Conservation (phyloP, 768 basidiomycete genomes). For the Mycena filopes region DNA sequence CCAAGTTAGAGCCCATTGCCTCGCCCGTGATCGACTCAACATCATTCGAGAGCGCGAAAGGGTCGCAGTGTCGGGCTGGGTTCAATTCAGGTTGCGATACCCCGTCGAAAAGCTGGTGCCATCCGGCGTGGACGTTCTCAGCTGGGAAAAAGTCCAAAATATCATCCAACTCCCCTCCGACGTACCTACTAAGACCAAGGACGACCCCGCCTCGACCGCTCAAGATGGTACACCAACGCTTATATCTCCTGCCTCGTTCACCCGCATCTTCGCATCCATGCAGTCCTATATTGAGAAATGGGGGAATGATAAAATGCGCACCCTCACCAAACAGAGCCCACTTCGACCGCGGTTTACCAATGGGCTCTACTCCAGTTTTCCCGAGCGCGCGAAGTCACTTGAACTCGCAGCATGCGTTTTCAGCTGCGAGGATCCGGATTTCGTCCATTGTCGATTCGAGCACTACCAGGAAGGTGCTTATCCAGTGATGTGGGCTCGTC, state of each 20-base stretch:
- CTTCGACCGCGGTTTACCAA: neutral
- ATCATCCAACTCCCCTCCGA: constrained; percentile 34
- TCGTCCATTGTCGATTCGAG: constrained; percentile 5
- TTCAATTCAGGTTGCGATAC: constrained; percentile 34
- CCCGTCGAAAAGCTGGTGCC: constrained; percentile 37
- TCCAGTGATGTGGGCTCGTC: constrained; percentile 43
- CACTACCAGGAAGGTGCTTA: constrained; percentile 12
- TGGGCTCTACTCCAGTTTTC: neutral
- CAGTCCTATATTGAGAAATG: constrained; percentile 12
- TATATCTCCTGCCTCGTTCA: constrained; percentile 27
- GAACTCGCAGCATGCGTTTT: constrained; percentile 44
- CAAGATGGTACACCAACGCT: neutral
- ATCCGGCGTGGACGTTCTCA: constrained; percentile 39
- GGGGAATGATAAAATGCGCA: constrained; percentile 7
- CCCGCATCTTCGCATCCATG: constrained; percentile 20
- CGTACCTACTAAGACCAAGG: neutral
- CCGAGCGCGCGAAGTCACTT: neutral
- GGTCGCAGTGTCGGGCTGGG: constrained; percentile 36
- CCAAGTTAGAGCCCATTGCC: constrained; percentile 29
- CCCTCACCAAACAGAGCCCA: neutral
- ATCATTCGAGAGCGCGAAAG: constrained; percentile 35
- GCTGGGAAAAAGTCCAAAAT: constrained; percentile 19
- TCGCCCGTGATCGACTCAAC: constrained; percentile 33
- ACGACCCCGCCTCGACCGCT: neutral
- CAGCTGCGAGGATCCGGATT: constrained; percentile 33